These are phyloP conservation scores for Cucurbita pepo DNA, from an alignment of 306 rosid species.

Conservation along the genomic window DNA sequence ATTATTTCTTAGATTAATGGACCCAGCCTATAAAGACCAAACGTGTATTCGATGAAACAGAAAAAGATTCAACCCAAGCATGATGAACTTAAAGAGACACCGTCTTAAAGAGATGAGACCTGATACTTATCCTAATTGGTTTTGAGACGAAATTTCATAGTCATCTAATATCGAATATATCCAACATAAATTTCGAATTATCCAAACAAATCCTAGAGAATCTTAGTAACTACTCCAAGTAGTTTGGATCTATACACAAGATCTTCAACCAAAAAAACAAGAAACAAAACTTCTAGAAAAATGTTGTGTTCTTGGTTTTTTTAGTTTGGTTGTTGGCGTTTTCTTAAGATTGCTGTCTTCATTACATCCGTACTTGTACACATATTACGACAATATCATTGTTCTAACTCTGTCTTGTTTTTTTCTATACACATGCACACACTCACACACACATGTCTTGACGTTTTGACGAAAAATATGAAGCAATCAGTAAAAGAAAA, in stretches of 20 bases:
- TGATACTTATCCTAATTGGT: no score
- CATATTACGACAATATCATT: constrained; percentile 4
- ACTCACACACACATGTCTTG: neutral
- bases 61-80: no score
- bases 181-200: no score
- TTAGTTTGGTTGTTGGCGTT: neutral
- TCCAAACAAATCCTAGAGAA: no score
- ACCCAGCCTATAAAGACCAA: no score
- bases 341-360: neutral
- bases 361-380: constrained; percentile 1
- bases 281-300: neutral
- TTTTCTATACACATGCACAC: neutral
- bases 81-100: no score
- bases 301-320: neutral
- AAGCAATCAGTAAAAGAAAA: neutral
- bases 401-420: neutral
- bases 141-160: no score
- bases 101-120: no score
- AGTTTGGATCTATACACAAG: neutral
- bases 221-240: neutral
- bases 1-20: no score
- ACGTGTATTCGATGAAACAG: no score
- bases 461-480: neutral
- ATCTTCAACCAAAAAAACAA: neutral
- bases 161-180: no score